These are phyloP conservation scores for Macrotyloma uniflorum DNA, from an alignment of 306 rosid species.

Conservation along the genomic window DNA sequence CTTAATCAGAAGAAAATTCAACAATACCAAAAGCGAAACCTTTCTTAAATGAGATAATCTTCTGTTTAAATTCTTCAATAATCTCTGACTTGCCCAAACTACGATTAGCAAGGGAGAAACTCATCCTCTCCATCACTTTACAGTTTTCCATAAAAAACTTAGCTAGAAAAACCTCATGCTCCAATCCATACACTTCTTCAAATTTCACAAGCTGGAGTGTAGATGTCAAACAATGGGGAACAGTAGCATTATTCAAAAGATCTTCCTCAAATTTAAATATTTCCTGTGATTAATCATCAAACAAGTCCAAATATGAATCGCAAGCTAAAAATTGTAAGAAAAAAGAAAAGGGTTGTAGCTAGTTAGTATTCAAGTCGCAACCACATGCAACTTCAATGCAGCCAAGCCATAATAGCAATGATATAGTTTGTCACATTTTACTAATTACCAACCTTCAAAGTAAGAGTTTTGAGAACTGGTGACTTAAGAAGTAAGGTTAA, in stretches of 20 bases:
- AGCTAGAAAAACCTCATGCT: constrained; percentile 8
- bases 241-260: not conserved
- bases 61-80: constrained; percentile 13
- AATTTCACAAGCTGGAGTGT: constrained; percentile 23
- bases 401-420: no score
- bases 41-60: constrained; percentile 20
- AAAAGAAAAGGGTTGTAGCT: not conserved
- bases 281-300: constrained; percentile 10
- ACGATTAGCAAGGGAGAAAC: not conserved
- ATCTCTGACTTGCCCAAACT: not conserved
- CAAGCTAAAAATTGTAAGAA: not conserved
- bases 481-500: constrained; percentile 10
- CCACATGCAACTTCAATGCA: no score
- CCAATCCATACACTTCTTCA: not conserved
- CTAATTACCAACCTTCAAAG: constrained; percentile 2
- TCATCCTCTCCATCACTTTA: constrained; percentile 4
- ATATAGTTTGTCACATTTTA: no score
- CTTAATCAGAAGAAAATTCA: constrained; percentile 18
- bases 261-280: not conserved
- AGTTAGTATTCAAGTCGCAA: no score
- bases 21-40: not conserved
- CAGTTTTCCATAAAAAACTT: constrained; percentile 33
- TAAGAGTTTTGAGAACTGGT: not conserved
- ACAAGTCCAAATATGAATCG: not conserved
- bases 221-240: constrained; percentile 21